Percentiles rank a stretch among this genome's conserved stretches.
Conservation (phyloP, 164 flowering plant genomes). For the Umbellularia californica region DNA sequence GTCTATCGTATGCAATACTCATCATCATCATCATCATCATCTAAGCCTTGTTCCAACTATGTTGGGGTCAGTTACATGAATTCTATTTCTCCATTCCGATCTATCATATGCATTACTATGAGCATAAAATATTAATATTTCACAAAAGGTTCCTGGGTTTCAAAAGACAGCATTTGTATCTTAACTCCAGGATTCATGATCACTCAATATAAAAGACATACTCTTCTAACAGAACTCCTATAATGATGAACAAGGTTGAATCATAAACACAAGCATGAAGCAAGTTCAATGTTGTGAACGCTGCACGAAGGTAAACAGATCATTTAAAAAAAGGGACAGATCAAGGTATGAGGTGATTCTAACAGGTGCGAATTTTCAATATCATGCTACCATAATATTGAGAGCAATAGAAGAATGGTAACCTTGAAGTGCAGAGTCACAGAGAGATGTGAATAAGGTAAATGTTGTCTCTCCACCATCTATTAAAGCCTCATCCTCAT, state of each 20-base stretch:
- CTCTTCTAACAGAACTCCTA: background rate
- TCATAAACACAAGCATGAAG: background rate
- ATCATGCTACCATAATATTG: background rate
- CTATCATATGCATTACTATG: background rate
- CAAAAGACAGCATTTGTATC: background rate
- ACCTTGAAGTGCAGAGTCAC: conserved; percentile 92
- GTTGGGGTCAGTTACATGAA: too few species aligned
- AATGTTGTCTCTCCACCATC: conserved; percentile 69
- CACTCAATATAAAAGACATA: background rate
- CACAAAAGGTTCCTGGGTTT: too few species aligned
- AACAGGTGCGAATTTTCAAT: background rate
- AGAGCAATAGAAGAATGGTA: background rate
- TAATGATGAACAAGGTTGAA: background rate
- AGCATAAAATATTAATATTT: background rate
- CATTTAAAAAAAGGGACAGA: background rate
- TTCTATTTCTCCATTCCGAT: too few species aligned
- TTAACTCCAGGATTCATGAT: background rate
- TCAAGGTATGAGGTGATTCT: background rate
- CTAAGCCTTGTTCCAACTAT: too few species aligned
- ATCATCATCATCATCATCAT: too few species aligned
- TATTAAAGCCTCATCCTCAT: conserved; percentile 44
- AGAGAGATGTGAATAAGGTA: conserved; percentile 65
- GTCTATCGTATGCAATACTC: background rate
- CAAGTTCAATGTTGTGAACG: background rate
- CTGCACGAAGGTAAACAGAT: background rate